Base-by-base conservation (phyloP, 2,329 filamentous ascomycete species). In the Fusarium keratoplasticum region DNA sequence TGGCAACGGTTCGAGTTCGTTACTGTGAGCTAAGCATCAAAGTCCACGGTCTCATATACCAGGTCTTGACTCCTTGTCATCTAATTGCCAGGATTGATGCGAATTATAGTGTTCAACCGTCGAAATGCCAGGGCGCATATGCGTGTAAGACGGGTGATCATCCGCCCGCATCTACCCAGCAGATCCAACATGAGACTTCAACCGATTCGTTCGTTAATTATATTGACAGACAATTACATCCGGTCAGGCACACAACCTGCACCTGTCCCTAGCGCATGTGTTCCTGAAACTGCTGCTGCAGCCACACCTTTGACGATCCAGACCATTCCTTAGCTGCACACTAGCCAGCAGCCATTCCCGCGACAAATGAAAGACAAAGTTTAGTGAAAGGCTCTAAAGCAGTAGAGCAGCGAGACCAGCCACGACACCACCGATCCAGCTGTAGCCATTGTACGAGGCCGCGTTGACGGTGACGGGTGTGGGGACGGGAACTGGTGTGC, bases 361-460 rank as follows among this genome's bases (percentile, higher is more conserved):
- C 20, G 63, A 58, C 16, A 6, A 2, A 57, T 35, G 22, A 57
- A 36, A 57, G 33, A 36, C 31, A 57, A 25, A 36, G 33, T 57
- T 57, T 57, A 52, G 29, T 38, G 1, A 10, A 13, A 7, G 18
- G 25, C 7, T 36, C 11, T 70, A 50, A 61, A 79, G 40, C 29
- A 78, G 47, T 54, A 80, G 47, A 11, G 74, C 78, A 5, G 60
- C 70, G 0, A 72, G 27, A 40, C 73, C 73, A 14, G 77, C 78
- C 16, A 79, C 20, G 59, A 79, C n/a, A 35, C 68, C 76, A 27
- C 70, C 68, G 25, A 77, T 47, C 36, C 77, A 64, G 63, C 64
- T 76, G 16, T 71, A 57, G 22, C 61, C 67, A 31, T 75, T 71
- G 44, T 61, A 61, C 0, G 75, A 64, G 22, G 71, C 78, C 20